A percentile compares a stretch with the other conserved stretches of the same genome.
phyloP scores from a whole-genome alignment of 2,329 filamentous ascomycete genomes.

The Nannizziopsis arthrosporioides region DNA sequence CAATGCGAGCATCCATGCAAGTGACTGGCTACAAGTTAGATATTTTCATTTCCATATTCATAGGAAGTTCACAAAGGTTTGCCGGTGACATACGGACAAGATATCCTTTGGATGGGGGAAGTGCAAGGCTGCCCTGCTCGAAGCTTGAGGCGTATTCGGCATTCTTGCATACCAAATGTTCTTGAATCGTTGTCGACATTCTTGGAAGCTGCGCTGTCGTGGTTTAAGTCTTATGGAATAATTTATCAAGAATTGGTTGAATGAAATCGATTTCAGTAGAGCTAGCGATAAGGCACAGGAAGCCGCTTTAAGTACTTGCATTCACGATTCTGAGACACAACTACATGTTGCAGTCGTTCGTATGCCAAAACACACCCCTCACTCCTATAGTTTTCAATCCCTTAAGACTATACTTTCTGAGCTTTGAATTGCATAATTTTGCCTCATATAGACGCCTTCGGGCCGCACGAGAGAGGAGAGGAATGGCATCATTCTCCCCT shows the following conservation, averaged over 20 bases:
- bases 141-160: conserved; percentile 48
- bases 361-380: not conserved
- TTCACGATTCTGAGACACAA: not conserved
- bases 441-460: not conserved
- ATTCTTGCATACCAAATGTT: conserved; percentile 48
- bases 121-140: conserved; percentile 52
- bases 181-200: conserved; percentile 40
- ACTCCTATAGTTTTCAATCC: not conserved
- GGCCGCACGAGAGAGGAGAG: too few species aligned
- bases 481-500: too few species aligned
- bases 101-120: conserved; percentile 60
- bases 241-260: too few species aligned
- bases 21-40: conserved; percentile 42
- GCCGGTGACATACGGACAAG: conserved; percentile 41
- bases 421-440: not conserved
- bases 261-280: too few species aligned
- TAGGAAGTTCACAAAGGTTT: not conserved
- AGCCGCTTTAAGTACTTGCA: not conserved
- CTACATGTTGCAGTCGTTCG: not conserved
- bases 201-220: not conserved
- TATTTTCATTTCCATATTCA: not conserved
- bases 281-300: too few species aligned
- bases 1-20: conserved; percentile 68
- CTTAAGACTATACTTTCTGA: not conserved
- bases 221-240: not conserved